Conservation (phyloP, 257 asterid genomes). For the Primulina eburnea region DNA sequence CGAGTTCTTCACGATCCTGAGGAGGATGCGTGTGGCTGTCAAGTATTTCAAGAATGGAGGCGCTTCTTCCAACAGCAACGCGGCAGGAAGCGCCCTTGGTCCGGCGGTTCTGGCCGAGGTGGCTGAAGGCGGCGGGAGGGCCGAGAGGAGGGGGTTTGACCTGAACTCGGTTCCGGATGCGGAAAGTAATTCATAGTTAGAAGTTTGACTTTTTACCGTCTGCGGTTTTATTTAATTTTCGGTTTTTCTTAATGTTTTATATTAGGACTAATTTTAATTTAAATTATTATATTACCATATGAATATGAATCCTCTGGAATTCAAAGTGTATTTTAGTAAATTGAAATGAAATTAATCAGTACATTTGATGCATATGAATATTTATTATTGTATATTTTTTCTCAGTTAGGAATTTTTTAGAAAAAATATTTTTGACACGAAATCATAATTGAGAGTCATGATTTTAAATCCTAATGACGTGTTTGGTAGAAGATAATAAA, state of each 20-base stretch:
- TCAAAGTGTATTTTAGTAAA: no score
- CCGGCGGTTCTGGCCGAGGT: background rate
- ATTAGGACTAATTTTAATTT: no score
- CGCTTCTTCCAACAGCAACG: background rate
- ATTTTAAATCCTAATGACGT: no score
- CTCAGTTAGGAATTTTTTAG: no score
- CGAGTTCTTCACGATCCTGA: conserved; percentile 33
- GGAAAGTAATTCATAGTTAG: background rate
- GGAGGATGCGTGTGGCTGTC: conserved; percentile 31
- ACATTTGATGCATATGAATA: no score
- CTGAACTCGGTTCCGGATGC: background rate
- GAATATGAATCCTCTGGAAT: no score
- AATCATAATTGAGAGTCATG: no score
- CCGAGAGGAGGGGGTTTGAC: background rate
- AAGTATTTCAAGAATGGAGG: conserved; percentile 28
- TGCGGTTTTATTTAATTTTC: background rate
- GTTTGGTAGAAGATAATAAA: no score
- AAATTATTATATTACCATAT: no score
- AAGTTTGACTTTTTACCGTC: background rate
- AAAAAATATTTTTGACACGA: no score
- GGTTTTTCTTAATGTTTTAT: background rate
- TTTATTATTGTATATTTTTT: no score
- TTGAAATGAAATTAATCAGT: no score
- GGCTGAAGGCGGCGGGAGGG: background rate
- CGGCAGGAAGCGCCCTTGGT: background rate